Conservation (phyloP, 2,329 filamentous ascomycete genomes). For the Neonectria coccinea region DNA sequence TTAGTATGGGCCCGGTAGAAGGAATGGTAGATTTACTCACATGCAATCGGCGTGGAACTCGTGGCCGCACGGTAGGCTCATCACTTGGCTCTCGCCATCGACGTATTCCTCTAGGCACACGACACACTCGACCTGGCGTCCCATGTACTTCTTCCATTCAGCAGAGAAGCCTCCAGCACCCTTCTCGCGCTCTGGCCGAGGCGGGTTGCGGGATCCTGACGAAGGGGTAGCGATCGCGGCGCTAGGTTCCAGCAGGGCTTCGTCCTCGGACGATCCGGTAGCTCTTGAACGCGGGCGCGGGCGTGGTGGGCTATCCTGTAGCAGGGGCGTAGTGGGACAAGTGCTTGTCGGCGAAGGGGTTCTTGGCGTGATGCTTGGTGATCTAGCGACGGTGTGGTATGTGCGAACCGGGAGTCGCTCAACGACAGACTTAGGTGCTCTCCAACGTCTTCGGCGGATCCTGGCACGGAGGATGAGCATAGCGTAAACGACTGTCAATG, state of each 20-base stretch:
- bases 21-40: slow-evolving; percentile 67
- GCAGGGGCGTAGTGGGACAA: slow-evolving; percentile 82
- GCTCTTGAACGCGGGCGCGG: slow-evolving; percentile 74
- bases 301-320: slow-evolving; percentile 68
- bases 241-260: slow-evolving; percentile 58
- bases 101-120: slow-evolving; percentile 97
- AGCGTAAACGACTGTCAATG: slow-evolving; percentile 91
- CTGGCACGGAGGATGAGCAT: slow-evolving; percentile 87
- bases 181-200: slow-evolving; percentile 62
- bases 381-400: slow-evolving; percentile 84
- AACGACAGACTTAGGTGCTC: slow-evolving; percentile 96
- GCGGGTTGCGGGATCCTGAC: slow-evolving; percentile 47
- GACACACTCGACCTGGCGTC: slow-evolving; percentile 85
- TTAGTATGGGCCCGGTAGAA: slow-evolving; percentile 36
- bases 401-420: slow-evolving; percentile 94
- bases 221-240: slow-evolving; percentile 55
- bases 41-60: slow-evolving; percentile 99
- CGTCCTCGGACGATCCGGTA: slow-evolving; percentile 67
- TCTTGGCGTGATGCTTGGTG: slow-evolving; percentile 66
- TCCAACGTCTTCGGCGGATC: slow-evolving; percentile 90
- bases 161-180: slow-evolving; percentile 54
- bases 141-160: slow-evolving; percentile 76
- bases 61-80: slow-evolving; percentile 97
- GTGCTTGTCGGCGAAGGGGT: slow-evolving; percentile 72
- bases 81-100: slow-evolving; percentile 92